Evolutionary conservation across 1,284 basidiomycete species (phyloP).

Genomic region (Puccinia horiana): DNA sequence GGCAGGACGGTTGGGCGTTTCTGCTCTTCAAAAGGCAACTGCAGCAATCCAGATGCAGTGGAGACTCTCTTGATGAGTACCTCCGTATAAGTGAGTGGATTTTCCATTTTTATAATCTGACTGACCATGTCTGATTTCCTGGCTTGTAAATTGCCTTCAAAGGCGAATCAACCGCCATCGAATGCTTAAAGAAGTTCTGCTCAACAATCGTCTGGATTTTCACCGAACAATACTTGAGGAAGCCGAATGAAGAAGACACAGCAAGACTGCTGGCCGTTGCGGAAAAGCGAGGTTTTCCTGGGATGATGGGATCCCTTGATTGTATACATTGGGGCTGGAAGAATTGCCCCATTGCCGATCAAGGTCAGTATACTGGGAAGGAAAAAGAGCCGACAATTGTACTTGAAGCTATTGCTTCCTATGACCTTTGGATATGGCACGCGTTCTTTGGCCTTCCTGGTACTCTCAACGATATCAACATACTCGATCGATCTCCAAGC

Average conservation of each 20-base stretch:
- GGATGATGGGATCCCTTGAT: background rate
- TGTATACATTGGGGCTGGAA: conserved; percentile 27
- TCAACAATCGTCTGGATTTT: background rate
- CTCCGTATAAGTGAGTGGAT: background rate
- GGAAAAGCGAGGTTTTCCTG: conserved; percentile 8
- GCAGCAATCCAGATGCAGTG: too few relatives aligned
- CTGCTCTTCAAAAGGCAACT: too few relatives aligned
- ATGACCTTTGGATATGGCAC: conserved; percentile 19
- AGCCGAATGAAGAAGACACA: background rate
- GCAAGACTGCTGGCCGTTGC: background rate
- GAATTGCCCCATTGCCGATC: conserved; percentile 13
- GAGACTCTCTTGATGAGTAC: conserved; percentile 5
- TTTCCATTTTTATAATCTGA: background rate
- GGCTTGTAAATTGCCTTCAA: too few relatives aligned
- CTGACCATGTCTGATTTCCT: background rate
- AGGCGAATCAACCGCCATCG: background rate
- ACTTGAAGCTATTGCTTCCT: background rate
- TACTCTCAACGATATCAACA: conserved; percentile 29
- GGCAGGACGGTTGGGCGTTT: too few relatives aligned
- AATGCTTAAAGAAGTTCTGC: conserved; percentile 30
- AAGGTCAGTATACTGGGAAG: background rate
- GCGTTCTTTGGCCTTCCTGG: conserved; percentile 20
- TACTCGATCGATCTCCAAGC: background rate
- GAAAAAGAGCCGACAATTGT: conserved; percentile 3
- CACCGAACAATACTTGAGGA: background rate